phyloP scores from a whole-genome alignment of 345 rosid genomes.

The Litchi chinensis region DNA sequence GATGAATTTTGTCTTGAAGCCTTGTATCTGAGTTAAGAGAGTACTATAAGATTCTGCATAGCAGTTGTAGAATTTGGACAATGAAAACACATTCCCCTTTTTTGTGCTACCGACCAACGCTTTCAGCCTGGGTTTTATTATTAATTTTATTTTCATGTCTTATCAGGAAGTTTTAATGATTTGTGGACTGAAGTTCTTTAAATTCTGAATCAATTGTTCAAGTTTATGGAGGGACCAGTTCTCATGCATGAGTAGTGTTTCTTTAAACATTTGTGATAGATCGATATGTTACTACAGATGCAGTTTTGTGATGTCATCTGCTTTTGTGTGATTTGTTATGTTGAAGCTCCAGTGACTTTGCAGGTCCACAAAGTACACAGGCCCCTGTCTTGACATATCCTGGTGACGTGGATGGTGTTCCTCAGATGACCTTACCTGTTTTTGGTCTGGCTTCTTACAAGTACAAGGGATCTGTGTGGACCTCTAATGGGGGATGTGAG shows the following conservation, averaged over 20 bases:
- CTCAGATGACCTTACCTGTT: slow-evolving; percentile 53
- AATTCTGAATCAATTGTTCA: background rate
- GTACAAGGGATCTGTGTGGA: slow-evolving; percentile 83
- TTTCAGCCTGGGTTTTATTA: background rate
- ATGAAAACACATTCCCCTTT: background rate
- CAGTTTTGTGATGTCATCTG: background rate
- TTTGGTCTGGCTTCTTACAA: slow-evolving; percentile 87
- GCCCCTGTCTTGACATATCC: slow-evolving; percentile 30
- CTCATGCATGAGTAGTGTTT: background rate
- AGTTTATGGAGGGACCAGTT: background rate
- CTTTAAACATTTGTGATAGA: background rate
- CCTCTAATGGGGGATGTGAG: slow-evolving; percentile 51
- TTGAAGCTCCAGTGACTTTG: slow-evolving; percentile 12
- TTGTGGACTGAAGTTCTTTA: background rate
- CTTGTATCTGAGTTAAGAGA: background rate
- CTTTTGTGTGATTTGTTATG: background rate
- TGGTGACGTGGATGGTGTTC: slow-evolving; percentile 38
- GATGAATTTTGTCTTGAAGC: background rate
- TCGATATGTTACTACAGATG: background rate
- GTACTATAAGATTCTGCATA: background rate
- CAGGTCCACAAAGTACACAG: slow-evolving; percentile 29
- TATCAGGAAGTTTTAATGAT: background rate
- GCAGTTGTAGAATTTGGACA: background rate
- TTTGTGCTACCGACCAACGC: background rate
- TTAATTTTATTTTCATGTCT: background rate